Percentiles rank a stretch among this genome's conserved stretches.
Conservation (phyloP, 2,329 filamentous ascomycete genomes). For the Verticillium zaregamsianum region DNA sequence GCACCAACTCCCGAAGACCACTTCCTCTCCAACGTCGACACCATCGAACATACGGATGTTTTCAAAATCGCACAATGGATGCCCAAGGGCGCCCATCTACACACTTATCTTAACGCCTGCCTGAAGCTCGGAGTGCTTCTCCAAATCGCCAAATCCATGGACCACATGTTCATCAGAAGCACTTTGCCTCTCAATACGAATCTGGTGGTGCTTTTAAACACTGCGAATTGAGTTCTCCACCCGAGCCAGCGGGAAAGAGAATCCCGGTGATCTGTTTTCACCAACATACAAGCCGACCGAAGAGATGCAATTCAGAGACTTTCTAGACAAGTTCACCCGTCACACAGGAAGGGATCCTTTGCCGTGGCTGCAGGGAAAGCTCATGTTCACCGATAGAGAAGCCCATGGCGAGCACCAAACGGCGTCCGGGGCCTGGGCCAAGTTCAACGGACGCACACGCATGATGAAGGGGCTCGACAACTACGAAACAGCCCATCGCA, state of each 20-base stretch:
- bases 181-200: slow-evolving; percentile 35
- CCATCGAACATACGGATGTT: slow-evolving; percentile 53
- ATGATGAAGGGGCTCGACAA: slow-evolving; percentile 72
- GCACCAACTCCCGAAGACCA: slow-evolving; percentile 47
- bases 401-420: slow-evolving; percentile 49
- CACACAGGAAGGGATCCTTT: slow-evolving; percentile 25
- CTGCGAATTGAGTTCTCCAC: slow-evolving; percentile 63
- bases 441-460: slow-evolving; percentile 65
- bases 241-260: slow-evolving; percentile 17
- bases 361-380: slow-evolving; percentile 57
- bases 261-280: slow-evolving; percentile 44
- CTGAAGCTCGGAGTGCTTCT: slow-evolving; percentile 58
- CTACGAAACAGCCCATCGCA: slow-evolving; percentile 57
- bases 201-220: slow-evolving; percentile 28
- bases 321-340: slow-evolving; percentile 30
- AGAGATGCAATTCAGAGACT: slow-evolving; percentile 39
- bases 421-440: slow-evolving; percentile 47
- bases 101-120: slow-evolving; percentile 77
- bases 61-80: slow-evolving; percentile 52
- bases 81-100: slow-evolving; percentile 70
- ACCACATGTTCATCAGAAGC: slow-evolving; percentile 68
- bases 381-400: slow-evolving; percentile 58
- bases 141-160: slow-evolving; percentile 46
- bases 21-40: slow-evolving; percentile 50
- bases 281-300: slow-evolving; percentile 36